A percentile compares a stretch with the other conserved stretches of the same genome.
phyloP scores from a whole-genome alignment of 1,284 basidiomycete species.

The Filobasidium uniguttulatum region DNA sequence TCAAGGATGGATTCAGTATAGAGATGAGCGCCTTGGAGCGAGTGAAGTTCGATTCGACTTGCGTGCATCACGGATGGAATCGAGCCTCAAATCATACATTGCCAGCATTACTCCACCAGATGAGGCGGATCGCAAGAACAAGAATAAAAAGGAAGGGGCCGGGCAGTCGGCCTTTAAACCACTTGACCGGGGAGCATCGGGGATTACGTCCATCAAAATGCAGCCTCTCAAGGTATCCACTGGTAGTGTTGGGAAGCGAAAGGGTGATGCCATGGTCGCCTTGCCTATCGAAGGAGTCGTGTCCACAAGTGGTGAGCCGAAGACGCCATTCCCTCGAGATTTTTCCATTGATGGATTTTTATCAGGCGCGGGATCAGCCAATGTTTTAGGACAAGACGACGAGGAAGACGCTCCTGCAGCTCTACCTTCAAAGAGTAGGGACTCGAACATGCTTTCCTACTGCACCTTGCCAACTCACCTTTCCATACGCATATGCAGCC shows the following conservation, averaged over 20 bases:
- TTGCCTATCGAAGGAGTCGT: slow-evolving; percentile 16
- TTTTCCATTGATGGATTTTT: neutral
- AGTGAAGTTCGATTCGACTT: slow-evolving; percentile 2
- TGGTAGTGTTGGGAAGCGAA: slow-evolving; percentile 18
- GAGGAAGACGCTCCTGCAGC: slow-evolving; percentile 45
- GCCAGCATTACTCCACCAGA: neutral
- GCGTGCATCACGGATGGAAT: neutral
- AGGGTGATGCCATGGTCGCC: slow-evolving; percentile 26
- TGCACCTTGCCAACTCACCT: neutral
- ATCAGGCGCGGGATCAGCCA: slow-evolving; percentile 6
- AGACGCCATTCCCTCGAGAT: neutral
- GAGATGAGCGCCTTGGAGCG: slow-evolving; percentile 48
- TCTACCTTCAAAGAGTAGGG: slow-evolving; percentile 34
- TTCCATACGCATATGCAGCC: slow-evolving; percentile 15
- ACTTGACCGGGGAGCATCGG: neutral
- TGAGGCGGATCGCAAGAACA: neutral
- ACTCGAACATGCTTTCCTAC: neutral
- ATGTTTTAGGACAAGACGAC: slow-evolving; percentile 44
- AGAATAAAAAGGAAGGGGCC: neutral
- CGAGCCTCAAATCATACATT: slow-evolving; percentile 4
- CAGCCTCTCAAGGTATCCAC: slow-evolving; percentile 16
- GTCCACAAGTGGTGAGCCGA: neutral
- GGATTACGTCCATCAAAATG: slow-evolving; percentile 12
- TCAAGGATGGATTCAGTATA: slow-evolving; percentile 55
- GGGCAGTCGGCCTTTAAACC: neutral